Percentiles rank a stretch among this genome's conserved stretches.
These are phyloP conservation scores for Hydrangea macrophylla DNA, from an alignment of 148 eudicot genomes.

Conservation along the genomic window DNA sequence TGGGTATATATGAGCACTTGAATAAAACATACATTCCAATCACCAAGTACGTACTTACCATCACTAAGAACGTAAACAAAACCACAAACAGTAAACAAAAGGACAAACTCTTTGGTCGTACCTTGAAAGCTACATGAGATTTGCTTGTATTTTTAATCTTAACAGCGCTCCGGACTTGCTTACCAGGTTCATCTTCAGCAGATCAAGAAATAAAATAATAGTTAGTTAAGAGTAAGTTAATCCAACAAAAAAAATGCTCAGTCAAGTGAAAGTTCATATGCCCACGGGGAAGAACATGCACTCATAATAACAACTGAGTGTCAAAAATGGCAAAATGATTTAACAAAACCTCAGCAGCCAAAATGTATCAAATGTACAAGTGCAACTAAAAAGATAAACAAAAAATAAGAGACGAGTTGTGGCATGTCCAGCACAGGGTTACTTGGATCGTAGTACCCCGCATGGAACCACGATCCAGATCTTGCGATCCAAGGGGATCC, in stretches of 20 bases:
- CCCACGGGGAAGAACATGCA: too few relatives aligned
- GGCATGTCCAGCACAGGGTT: too few relatives aligned
- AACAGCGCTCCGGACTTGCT: slow-evolving; percentile 87
- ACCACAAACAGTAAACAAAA: neutral
- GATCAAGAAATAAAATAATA: neutral
- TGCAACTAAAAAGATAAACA: too few relatives aligned
- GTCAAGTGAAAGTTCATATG: too few relatives aligned
- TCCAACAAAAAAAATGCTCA: neutral
- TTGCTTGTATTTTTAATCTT: slow-evolving; percentile 83
- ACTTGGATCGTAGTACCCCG: too few relatives aligned
- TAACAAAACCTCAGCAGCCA: too few relatives aligned
- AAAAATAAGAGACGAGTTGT: too few relatives aligned
- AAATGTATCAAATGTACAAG: too few relatives aligned
- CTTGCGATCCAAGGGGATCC: too few relatives aligned
- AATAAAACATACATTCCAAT: neutral
- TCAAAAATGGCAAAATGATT: too few relatives aligned
- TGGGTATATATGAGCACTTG: neutral
- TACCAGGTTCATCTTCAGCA: slow-evolving; percentile 79
- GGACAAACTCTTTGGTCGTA: slow-evolving; percentile 16
- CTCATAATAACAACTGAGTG: too few relatives aligned
- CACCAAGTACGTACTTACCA: neutral
- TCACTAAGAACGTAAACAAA: neutral
- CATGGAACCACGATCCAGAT: too few relatives aligned
- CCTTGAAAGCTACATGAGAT: slow-evolving; percentile 91
- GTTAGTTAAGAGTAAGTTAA: neutral